Evolutionary conservation across 805 yeast genomes (phyloP), one percentile per base, ranked within the genome.

Genomic region (Vanderwaltozyma verrucispora): DNA sequence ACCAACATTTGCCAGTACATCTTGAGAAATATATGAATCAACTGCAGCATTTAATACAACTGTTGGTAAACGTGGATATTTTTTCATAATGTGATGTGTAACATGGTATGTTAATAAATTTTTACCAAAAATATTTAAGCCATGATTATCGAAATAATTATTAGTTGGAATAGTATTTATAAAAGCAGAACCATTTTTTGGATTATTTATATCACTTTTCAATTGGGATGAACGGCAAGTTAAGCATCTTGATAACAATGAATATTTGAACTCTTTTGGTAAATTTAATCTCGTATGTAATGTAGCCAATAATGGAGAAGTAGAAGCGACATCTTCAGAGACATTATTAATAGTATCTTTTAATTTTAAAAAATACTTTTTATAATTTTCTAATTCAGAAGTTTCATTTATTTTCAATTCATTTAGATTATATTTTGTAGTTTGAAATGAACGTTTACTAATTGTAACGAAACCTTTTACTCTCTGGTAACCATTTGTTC

Each of bases 31-130:
- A 54, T 77, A 83, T 1, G 92, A 72, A 47, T 83, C 80, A 8
- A 82, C 77, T 1, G 94, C 84, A 6, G 78, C 75, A 49, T 78
- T 75, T 39, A 86, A 71, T 20, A 88, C 80, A 8, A 76, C 72
- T 43, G 80, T 71, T 14, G 99, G 98, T 35, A 92, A 69, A 56
- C 99, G 75, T 37, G 99, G 99, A 58, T 87, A 87, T 46, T 72
- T 75, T 35, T 77, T 61, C 49, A 86, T 64, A 41, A 89, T 65
- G 48, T 81, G 65, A 58, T 86, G 94, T 16, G 82, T 70, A 4
- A 77, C 80, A 51, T 84, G 80, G 59, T 77, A 85, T 11, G 79
- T 74, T 42, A 92, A 64, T 34, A 92, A 63, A 42, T 78, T 76
- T 51, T 78, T 75, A 35, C 98, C 98, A 53, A 89, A 77, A n/a